Evolutionary conservation across 371 early-diverging fungal genomes (phyloP), one percentile per base, ranked within the genome.

Genomic region (Apophysomyces variabilis): DNA sequence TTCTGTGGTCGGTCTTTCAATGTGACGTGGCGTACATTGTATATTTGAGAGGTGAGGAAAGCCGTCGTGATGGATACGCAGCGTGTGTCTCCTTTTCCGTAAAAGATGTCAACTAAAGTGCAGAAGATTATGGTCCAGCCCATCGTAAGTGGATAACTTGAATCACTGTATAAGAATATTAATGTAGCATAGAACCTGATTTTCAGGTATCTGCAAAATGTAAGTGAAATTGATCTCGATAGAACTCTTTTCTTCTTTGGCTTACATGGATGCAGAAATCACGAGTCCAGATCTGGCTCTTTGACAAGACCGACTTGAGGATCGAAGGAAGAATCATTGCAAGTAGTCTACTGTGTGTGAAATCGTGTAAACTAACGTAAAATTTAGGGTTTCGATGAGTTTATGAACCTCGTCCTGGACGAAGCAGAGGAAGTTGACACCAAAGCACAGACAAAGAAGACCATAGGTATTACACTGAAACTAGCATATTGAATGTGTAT

Each of bases 111-210:
- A 65, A 85, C 90, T 57, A 93, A 93, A 81, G 94, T 95, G 44
- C 95, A 95, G 74, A 94, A 94, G 86, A 90, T 95, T 83, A 95
- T 97, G 95, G 95, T 97, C 68, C 95, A 95, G 83, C 97, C 97
- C 85, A 97, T 97, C 85, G 91, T 91, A 85, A 78, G 87, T 80
- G 21, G 16, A 43, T 14, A 5, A 26, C 21, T 35, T 21, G 44
- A n/a, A 43, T 4, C 16, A 16, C 7, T 37, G 14, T 16, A 26
- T 11, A 38, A 39, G 36, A 54, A 41, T 26, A 21, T 21, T 39
- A 2, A 39, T 41, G 32, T 43, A 57, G 37, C 60, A 21, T 85
- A 91, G 91, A 96, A 94, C 85, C 90, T 97, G 81, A 96, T 96
- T 70, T 96, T 96, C 92, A 89, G 94, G 85, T 90, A 93, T 77